Evolutionary conservation across 768 basidiomycete species (phyloP), one percentile per base, ranked within the genome.

Genomic region (Suillus ampliporus): DNA sequence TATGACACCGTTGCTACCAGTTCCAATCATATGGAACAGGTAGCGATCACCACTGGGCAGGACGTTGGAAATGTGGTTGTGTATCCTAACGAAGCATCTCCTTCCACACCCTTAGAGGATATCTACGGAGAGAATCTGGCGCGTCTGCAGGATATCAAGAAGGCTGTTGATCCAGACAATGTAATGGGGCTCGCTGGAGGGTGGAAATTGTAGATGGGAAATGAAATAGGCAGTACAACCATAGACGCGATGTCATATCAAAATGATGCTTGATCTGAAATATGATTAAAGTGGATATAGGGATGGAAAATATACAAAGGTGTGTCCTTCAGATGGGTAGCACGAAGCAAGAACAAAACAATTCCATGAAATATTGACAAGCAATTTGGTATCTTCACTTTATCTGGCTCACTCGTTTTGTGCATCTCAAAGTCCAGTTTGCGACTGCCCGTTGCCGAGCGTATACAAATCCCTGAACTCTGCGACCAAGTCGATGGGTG

Each of bases 141-240:
- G 14, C 70, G 53, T 57, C 66, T 89, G 62, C 63, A 69, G 59
- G 63, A 58, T 13, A 70, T 89, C 17, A 85, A 83, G 68, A 67
- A 63, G 61, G 59, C 53, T 23, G 77, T 85, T 58, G 89, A 91
- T 71, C 89, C 88, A 0, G 57, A 74, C 10, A 80, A 85, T 67
- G 79, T 89, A 44, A 90, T 91, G 88, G 82, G 80, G 17, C 81
- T 89, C 19, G 80, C 88, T n/a, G 88, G 88, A 6, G 89, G 88
- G 8, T 89, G 82, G 72, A 89, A 87, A 73, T 74, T 86, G 48
- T 31, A 31, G 17, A 11, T 31, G 31, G 31, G 6, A 31, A 31
- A 31, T 31, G 31, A 31, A 31, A 31, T 31, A 6, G 31, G 31
- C 31, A 3, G 31, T 31, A 31, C 5, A 26, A 54, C 21, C 17